Evolutionary conservation across 306 rosid genomes (phyloP).

Genomic region (Ochetophila trinervis): DNA sequence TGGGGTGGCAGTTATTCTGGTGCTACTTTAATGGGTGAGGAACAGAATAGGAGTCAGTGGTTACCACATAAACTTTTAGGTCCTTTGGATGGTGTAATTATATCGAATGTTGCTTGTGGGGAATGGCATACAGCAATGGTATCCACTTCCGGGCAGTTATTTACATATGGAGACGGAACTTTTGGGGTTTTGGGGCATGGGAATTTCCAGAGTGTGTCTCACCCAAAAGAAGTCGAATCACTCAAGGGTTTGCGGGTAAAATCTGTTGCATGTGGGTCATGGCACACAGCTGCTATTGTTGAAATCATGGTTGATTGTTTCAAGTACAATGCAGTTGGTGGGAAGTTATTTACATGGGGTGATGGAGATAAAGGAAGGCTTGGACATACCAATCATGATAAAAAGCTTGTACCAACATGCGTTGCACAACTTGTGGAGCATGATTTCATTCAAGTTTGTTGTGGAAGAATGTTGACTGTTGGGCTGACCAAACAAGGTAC

Average conservation of each 20-base stretch:
- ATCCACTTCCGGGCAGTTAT: constrained; percentile 59
- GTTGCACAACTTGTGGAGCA: constrained; percentile 69
- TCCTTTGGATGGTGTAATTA: constrained; percentile 48
- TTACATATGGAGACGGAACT: constrained; percentile 84
- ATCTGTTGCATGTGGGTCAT: constrained; percentile 83
- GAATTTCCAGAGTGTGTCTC: constrained; percentile 42
- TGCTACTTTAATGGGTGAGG: constrained; percentile 35
- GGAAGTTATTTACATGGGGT: constrained; percentile 90
- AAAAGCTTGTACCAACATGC: constrained; percentile 67
- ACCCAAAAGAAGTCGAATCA: constrained; percentile 75
- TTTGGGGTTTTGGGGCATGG: constrained; percentile 93
- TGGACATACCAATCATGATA: constrained; percentile 58
- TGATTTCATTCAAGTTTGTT: constrained; percentile 75
- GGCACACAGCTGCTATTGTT: constrained; percentile 84
- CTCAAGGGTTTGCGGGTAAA: constrained; percentile 59
- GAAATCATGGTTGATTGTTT: constrained; percentile 45
- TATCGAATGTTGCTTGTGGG: constrained; percentile 67
- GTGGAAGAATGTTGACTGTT: constrained; percentile 75
- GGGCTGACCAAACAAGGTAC: constrained; percentile 69
- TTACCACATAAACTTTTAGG: constrained; percentile 57
- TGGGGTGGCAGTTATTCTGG: constrained; percentile 66
- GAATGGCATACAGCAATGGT: constrained; percentile 85
- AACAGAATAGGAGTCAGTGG: constrained; percentile 55
- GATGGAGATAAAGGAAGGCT: constrained; percentile 77
- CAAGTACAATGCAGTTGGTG: constrained; percentile 42